Evolutionary conservation across 2,329 filamentous ascomycete genomes (phyloP).

Genomic region (Hypoxylon sp.): DNA sequence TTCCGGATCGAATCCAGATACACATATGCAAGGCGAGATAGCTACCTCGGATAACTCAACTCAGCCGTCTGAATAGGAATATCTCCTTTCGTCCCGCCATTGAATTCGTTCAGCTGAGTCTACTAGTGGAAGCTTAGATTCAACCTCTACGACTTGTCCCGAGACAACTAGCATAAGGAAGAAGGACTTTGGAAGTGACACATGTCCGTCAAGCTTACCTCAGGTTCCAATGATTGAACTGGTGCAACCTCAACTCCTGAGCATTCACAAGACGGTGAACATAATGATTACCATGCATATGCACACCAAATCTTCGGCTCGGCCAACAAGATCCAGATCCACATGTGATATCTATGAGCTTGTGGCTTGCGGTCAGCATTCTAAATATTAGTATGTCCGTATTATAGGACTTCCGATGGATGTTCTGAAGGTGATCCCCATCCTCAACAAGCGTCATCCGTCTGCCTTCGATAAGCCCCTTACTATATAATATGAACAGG

Average conservation of each 20-base stretch:
- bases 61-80: slow-evolving; percentile 11
- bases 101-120: slow-evolving; percentile 12
- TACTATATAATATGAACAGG: not conserved
- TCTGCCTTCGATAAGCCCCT: not conserved
- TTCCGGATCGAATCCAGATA: not conserved
- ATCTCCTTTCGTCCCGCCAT: slow-evolving; percentile 3
- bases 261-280: not conserved
- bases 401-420: not conserved
- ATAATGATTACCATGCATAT: slow-evolving; percentile 5
- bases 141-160: not conserved
- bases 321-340: slow-evolving; percentile 27
- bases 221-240: slow-evolving; percentile 2
- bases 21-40: not conserved
- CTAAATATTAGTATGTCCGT: not conserved
- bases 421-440: slow-evolving; percentile 2
- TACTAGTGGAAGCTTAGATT: slow-evolving; percentile 5
- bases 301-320: slow-evolving; percentile 15
- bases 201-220: not conserved
- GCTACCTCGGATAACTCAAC: slow-evolving; percentile 14
- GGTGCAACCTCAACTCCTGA: slow-evolving; percentile 6
- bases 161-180: not conserved
- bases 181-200: not conserved
- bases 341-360: slow-evolving; percentile 14
- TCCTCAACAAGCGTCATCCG: slow-evolving; percentile 13
- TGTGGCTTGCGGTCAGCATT: not conserved